Evolutionary conservation across 2,329 filamentous ascomycete genomes (phyloP).

Genomic region (Ascochyta fabae): DNA sequence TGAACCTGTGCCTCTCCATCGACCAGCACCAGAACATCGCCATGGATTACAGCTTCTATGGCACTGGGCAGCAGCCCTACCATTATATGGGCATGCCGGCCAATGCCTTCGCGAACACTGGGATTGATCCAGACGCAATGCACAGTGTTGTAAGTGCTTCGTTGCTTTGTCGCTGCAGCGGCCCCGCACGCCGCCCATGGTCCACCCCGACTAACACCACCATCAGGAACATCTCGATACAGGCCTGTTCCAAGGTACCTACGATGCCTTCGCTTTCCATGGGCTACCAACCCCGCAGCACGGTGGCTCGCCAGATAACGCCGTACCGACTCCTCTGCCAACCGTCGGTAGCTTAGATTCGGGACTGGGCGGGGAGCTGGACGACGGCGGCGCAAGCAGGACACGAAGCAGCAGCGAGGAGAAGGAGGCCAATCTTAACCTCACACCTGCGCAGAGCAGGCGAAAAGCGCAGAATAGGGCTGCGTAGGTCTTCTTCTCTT

Average conservation of each 20-base stretch:
- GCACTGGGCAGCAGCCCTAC: conserved; percentile 54
- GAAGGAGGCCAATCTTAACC: conserved; percentile 50
- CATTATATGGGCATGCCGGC: conserved; percentile 56
- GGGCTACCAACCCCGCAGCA: conserved; percentile 36
- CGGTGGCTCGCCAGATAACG: conserved; percentile 42
- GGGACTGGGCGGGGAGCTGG: conserved; percentile 50
- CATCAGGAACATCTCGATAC: conserved; percentile 54
- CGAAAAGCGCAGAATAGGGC: conserved; percentile 76
- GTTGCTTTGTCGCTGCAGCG: not conserved
- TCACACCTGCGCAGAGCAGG: conserved; percentile 59
- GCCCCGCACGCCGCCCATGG: conserved; percentile 17
- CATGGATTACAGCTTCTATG: conserved; percentile 67
- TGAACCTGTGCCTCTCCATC: conserved; percentile 2
- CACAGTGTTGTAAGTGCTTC: conserved; percentile 42
- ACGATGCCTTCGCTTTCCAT: conserved; percentile 42
- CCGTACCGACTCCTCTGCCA: conserved; percentile 37
- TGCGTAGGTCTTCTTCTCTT: conserved; percentile 61
- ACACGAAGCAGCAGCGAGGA: conserved; percentile 56
- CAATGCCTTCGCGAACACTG: conserved; percentile 37
- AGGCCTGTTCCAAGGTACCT: conserved; percentile 37
- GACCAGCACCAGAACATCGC: conserved; percentile 7
- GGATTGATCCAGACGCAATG: conserved; percentile 49
- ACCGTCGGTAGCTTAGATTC: conserved; percentile 52
- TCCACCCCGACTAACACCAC: conserved; percentile 30
- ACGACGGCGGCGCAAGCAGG: conserved; percentile 40